phyloP scores from a whole-genome alignment of 257 asterid species.

The Rhazya stricta region DNA sequence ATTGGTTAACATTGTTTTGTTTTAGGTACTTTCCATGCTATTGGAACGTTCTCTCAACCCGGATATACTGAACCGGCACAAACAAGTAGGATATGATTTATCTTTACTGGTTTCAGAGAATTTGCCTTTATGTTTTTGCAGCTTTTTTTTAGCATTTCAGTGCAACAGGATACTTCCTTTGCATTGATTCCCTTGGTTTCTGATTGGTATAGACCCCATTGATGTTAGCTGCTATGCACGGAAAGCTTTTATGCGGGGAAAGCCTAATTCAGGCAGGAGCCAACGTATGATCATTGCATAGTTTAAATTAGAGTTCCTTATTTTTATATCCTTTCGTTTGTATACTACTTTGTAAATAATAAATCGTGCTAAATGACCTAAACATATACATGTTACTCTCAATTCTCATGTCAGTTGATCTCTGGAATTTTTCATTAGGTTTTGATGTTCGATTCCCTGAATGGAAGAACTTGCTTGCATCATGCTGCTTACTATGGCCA shows the following conservation, averaged over 20 bases:
- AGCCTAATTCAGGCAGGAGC: conserved; percentile 75
- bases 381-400: conserved; percentile 12
- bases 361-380: not conserved
- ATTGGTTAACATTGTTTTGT: conserved; percentile 8
- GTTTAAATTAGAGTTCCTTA: not conserved
- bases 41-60: conserved; percentile 62
- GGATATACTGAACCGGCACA: conserved; percentile 66
- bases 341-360: not conserved
- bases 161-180: conserved; percentile 2
- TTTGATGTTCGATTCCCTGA: conserved; percentile 61
- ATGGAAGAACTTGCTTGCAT: conserved; percentile 76
- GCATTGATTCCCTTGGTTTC: conserved; percentile 15
- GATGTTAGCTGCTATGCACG: conserved; percentile 86
- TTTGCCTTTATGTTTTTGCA: not conserved
- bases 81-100: conserved; percentile 48
- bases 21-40: conserved; percentile 66
- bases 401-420: not conserved
- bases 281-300: conserved; percentile 39
- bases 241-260: conserved; percentile 56
- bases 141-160: conserved; percentile 10
- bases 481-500: conserved; percentile 84
- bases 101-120: not conserved
- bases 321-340: not conserved
- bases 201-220: conserved; percentile 62
- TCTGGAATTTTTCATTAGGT: conserved; percentile 30